Percentiles rank a stretch among this genome's conserved stretches.
Conservation (phyloP, 805 yeast species). For the Candida glaebosa region DNA sequence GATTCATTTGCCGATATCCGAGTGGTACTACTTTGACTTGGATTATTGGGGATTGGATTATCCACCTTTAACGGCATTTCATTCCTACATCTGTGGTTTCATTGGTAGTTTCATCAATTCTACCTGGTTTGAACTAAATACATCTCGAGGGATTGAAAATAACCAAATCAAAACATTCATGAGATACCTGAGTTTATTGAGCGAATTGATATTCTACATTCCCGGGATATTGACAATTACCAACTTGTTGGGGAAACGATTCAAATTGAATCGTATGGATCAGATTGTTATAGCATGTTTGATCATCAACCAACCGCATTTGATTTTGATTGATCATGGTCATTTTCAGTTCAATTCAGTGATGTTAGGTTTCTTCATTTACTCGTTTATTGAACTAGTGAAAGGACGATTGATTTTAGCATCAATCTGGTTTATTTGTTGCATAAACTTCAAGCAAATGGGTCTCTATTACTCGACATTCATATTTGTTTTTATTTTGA, state of each 20-base stretch:
- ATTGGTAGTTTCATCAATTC: constrained; percentile 64
- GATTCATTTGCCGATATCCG: constrained; percentile 59
- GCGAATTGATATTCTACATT: constrained; percentile 70
- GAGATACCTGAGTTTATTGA: constrained; percentile 74
- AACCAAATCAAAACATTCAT: constrained; percentile 71
- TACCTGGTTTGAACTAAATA: constrained; percentile 70
- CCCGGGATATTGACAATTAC: constrained; percentile 78
- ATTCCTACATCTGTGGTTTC: constrained; percentile 75
- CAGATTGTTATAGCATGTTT: constrained; percentile 75
- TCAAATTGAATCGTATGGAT: constrained; percentile 59
- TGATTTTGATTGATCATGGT: constrained; percentile 89
- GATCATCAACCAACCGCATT: constrained; percentile 79
- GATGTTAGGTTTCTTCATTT: constrained; percentile 82
- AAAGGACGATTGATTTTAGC: constrained; percentile 64
- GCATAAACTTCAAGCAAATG: constrained; percentile 92
- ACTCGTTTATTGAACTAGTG: constrained; percentile 62
- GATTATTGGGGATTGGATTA: constrained; percentile 96
- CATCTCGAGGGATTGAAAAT: constrained; percentile 74
- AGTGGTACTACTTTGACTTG: constrained; percentile 90
- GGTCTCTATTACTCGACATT: constrained; percentile 89
- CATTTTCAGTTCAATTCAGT: constrained; percentile 95
- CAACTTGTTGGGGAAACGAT: constrained; percentile 62
- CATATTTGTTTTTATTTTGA: constrained; percentile 75
- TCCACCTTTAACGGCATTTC: constrained; percentile 95
- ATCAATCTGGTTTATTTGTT: constrained; percentile 70